phyloP scores from a whole-genome alignment of 2,329 filamentous ascomycete genomes.

The Pleoardoris graminearum region DNA sequence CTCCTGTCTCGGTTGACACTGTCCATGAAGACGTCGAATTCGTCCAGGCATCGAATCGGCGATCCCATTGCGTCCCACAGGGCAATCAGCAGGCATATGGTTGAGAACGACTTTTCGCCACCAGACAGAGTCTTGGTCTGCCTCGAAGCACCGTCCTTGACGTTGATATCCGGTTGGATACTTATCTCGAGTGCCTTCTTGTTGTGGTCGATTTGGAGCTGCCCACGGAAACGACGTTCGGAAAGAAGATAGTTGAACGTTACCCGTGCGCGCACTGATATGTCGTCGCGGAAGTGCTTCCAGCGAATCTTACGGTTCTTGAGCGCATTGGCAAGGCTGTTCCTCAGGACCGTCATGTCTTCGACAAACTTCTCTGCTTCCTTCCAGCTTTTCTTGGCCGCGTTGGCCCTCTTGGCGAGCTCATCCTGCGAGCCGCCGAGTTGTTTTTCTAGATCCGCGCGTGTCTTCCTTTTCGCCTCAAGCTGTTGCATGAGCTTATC shows the following conservation, averaged over 20 bases:
- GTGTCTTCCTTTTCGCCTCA: constrained; percentile 32
- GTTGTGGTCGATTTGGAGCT: constrained; percentile 76
- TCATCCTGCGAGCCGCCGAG: constrained; percentile 42
- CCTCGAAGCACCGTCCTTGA: constrained; percentile 69
- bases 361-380: constrained; percentile 26
- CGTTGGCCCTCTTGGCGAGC: constrained; percentile 27
- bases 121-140: constrained; percentile 92
- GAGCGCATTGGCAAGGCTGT: constrained; percentile 65
- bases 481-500: constrained; percentile 37
- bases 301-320: constrained; percentile 73
- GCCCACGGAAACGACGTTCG: constrained; percentile 86
- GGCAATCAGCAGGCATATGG: constrained; percentile 87
- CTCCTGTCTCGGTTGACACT: constrained; percentile 91
- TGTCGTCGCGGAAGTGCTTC: constrained; percentile 78
- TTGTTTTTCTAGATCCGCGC: constrained; percentile 32
- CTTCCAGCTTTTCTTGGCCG: constrained; percentile 34
- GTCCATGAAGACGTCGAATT: constrained; percentile 99
- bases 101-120: constrained; percentile 97
- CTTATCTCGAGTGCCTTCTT: constrained; percentile 75
- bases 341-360: constrained; percentile 20
- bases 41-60: constrained; percentile 90
- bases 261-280: constrained; percentile 81
- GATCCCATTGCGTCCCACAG: constrained; percentile 99
- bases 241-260: constrained; percentile 88
- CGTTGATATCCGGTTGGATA: constrained; percentile 71